These are phyloP conservation scores for Beta corolliflora DNA, from an alignment of 179 eudicot genomes.

Conservation along the genomic window DNA sequence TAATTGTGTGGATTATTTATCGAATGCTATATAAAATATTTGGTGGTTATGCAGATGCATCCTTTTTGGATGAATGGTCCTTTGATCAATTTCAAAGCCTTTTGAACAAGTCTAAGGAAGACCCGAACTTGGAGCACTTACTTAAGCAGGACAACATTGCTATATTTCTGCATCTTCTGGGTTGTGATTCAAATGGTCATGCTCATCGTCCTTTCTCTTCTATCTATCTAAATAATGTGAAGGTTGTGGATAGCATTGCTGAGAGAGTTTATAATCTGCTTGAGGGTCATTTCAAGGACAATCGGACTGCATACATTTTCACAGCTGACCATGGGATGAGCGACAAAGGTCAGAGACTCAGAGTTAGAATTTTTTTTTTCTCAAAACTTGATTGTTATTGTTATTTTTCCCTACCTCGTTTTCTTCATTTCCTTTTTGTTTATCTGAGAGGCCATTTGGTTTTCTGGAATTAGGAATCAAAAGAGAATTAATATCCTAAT, in stretches of 20 bases:
- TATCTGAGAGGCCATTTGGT: not conserved
- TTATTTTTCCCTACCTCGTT: constrained; percentile 4
- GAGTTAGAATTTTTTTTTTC: not conserved
- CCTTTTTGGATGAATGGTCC: constrained; percentile 99
- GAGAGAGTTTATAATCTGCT: constrained; percentile 80
- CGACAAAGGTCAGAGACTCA: constrained; percentile 72
- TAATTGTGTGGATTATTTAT: not conserved
- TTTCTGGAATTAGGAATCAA: no score
- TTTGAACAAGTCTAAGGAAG: constrained; percentile 71
- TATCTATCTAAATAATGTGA: constrained; percentile 92
- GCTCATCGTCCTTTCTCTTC: constrained; percentile 94
- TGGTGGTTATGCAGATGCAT: constrained; percentile 77
- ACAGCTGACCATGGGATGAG: constrained; percentile 99
- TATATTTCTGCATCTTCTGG: constrained; percentile 85
- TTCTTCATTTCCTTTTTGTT: not conserved
- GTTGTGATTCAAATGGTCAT: constrained; percentile 98
- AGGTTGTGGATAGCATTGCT: constrained; percentile 87
- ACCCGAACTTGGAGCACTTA: constrained; percentile 56
- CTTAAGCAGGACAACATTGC: constrained; percentile 75
- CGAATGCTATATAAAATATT: constrained; percentile 28
- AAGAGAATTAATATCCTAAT: no score
- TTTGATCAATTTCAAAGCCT: constrained; percentile 87
- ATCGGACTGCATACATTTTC: constrained; percentile 80
- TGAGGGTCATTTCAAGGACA: constrained; percentile 83
- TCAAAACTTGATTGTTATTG: not conserved